Percentiles rank a stretch among this genome's conserved stretches.
These are phyloP conservation scores for Coemansia asiatica DNA, from an alignment of 192 early-diverging fungal genomes.

Conservation along the genomic window DNA sequence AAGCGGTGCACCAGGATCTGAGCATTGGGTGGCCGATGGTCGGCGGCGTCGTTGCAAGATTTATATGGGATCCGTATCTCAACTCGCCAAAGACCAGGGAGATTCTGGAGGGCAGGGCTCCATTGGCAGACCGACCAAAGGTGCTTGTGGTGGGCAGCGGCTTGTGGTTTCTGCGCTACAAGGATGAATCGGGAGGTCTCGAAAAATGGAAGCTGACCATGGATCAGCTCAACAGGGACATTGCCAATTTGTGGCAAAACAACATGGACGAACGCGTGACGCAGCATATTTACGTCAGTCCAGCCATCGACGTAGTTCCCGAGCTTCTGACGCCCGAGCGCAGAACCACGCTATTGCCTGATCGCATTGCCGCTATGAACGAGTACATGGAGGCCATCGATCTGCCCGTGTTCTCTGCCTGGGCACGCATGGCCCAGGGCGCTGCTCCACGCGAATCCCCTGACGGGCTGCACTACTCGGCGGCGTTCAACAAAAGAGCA, in stretches of 20 bases:
- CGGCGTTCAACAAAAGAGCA: conserved; percentile 51
- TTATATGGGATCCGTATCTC: conserved; percentile 75
- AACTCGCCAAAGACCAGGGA: conserved; percentile 48
- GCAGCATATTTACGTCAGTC: conserved; percentile 37
- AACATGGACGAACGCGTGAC: neutral
- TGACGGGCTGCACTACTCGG: conserved; percentile 73
- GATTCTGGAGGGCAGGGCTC: conserved; percentile 12
- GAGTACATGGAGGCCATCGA: conserved; percentile 47
- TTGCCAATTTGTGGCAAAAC: neutral
- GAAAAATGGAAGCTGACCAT: conserved; percentile 51
- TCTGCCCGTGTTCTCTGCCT: conserved; percentile 56
- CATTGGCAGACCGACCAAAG: conserved; percentile 19
- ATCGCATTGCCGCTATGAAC: conserved; percentile 58
- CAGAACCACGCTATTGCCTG: conserved; percentile 40
- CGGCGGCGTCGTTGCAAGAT: conserved; percentile 51
- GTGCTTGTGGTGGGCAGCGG: conserved; percentile 61
- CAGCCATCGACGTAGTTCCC: conserved; percentile 51
- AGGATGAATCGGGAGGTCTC: conserved; percentile 40
- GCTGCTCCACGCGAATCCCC: conserved; percentile 46
- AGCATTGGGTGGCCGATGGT: conserved; percentile 40
- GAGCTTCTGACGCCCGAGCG: conserved; percentile 56
- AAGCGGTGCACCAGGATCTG: conserved; percentile 44
- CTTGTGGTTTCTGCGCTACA: conserved; percentile 66
- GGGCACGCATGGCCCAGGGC: conserved; percentile 53
- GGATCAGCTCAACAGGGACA: conserved; percentile 28